These are phyloP conservation scores for Sugiyamaella chiloensis DNA, from an alignment of 805 yeast species.

Conservation along the genomic window DNA sequence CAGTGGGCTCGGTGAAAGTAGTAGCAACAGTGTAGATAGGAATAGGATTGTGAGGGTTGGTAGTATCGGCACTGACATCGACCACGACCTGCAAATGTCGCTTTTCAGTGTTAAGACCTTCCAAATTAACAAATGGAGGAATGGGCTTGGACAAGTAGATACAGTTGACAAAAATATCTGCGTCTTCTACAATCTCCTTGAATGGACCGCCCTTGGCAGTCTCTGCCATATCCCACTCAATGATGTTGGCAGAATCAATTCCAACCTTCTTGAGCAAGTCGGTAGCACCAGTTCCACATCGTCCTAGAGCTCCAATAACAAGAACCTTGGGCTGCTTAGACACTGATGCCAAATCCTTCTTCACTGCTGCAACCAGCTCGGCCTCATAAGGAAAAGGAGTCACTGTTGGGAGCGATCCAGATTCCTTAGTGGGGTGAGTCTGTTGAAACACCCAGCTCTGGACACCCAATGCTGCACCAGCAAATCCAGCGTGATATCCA, in stretches of 20 bases:
- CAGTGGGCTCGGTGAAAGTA: slow-evolving; percentile 88
- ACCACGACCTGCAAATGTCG: slow-evolving; percentile 90
- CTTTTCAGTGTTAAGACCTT: slow-evolving; percentile 56
- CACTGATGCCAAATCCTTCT: slow-evolving; percentile 51
- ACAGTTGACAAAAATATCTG: slow-evolving; percentile 93
- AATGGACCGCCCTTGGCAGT: slow-evolving; percentile 98
- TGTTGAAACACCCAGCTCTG: slow-evolving; percentile 94
- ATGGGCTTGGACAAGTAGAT: slow-evolving; percentile 91
- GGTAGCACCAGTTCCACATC: slow-evolving; percentile 98
- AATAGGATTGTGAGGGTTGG: slow-evolving; percentile 96
- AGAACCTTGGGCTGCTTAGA: slow-evolving; percentile 76
- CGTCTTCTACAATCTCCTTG: slow-evolving; percentile 69
- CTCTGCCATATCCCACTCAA: slow-evolving; percentile 96
- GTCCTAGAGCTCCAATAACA: slow-evolving; percentile 95
- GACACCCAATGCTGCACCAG: slow-evolving; percentile 97
- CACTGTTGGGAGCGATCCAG: slow-evolving; percentile 71
- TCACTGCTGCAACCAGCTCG: slow-evolving; percentile 52
- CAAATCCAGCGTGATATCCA: slow-evolving; percentile 99
- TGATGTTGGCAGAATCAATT: slow-evolving; percentile 75
- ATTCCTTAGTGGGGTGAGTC: slow-evolving; percentile 51
- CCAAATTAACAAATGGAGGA: slow-evolving; percentile 80
- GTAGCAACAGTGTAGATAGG: slow-evolving; percentile 92
- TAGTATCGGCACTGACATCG: slow-evolving; percentile 98
- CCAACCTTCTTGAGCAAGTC: slow-evolving; percentile 81
- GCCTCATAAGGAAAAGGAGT: slow-evolving; percentile 79